A percentile compares a stretch with the other conserved stretches of the same genome.
Conservation (phyloP, 345 rosid genomes). For the Litchi chinensis region DNA sequence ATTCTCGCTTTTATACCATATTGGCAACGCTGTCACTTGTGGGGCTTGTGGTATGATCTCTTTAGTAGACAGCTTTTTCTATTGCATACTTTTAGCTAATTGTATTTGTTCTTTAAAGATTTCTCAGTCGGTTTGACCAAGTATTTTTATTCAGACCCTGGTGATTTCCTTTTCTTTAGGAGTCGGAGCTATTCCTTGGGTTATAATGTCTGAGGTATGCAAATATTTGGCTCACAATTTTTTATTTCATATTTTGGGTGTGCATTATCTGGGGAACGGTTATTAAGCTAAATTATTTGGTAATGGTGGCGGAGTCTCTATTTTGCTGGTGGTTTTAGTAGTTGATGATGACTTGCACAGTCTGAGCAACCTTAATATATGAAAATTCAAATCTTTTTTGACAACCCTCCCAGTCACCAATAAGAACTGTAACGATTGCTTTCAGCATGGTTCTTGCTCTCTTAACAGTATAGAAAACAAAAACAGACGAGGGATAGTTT, state of each 20-base stretch:
- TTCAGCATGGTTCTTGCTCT: not conserved
- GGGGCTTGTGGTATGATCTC: slow-evolving; percentile 81
- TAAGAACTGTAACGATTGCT: not conserved
- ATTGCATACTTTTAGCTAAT: not conserved
- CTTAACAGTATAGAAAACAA: not conserved
- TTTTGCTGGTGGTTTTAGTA: not conserved
- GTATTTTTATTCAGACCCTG: slow-evolving; percentile 49
- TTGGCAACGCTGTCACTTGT: slow-evolving; percentile 74
- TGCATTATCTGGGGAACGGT: not conserved
- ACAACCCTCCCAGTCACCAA: not conserved
- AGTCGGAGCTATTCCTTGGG: slow-evolving; percentile 95
- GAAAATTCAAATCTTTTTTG: not conserved
- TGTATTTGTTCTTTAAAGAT: not conserved
- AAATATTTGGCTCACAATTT: not conserved
- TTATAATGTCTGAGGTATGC: slow-evolving; percentile 97
- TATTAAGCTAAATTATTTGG: not conserved
- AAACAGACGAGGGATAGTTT: slow-evolving; percentile 1
- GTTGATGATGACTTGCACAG: not conserved
- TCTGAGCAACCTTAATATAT: not conserved
- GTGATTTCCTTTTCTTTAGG: slow-evolving; percentile 86
- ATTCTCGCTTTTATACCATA: slow-evolving; percentile 53
- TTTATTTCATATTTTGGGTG: not conserved
- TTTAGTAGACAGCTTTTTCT: not conserved
- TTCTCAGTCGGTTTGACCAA: not conserved
- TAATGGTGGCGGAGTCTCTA: not conserved